These are phyloP conservation scores for Thraustotheca clavata DNA, from an alignment of 352 stramenopile species.

Conservation along the genomic window DNA sequence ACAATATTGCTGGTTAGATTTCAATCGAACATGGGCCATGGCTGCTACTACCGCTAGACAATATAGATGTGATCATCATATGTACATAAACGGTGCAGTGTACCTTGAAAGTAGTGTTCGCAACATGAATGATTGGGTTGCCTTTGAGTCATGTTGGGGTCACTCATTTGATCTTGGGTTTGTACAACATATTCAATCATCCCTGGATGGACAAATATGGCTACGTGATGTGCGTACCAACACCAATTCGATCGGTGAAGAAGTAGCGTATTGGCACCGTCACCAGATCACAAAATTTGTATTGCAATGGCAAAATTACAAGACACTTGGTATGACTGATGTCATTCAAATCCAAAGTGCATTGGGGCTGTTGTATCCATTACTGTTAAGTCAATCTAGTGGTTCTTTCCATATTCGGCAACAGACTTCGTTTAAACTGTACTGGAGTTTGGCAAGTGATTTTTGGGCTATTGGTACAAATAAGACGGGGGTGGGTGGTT, in stretches of 20 bases:
- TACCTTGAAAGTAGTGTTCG: conserved; percentile 9
- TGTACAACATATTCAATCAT: not conserved
- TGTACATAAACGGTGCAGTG: not conserved
- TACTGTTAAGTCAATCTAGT: not conserved
- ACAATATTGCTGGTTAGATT: conserved; percentile 13
- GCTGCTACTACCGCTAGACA: conserved; percentile 5
- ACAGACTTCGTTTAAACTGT: not conserved
- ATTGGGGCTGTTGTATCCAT: not conserved
- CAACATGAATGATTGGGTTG: not conserved
- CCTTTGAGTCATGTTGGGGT: not conserved
- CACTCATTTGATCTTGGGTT: conserved; percentile 3
- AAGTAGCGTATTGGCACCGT: not conserved
- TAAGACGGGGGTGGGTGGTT: not conserved
- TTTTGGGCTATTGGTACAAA: not conserved
- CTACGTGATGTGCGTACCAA: not conserved
- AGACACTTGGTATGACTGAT: not conserved
- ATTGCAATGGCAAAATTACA: conserved; percentile 17
- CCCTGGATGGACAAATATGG: not conserved
- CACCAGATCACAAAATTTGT: not conserved
- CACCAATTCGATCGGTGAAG: not conserved
- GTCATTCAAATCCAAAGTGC: not conserved
- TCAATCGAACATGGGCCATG: not conserved
- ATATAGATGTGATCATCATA: not conserved
- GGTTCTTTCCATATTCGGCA: not conserved
- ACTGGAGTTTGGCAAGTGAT: not conserved